Conservation (phyloP, 345 rosid species). For the Dipteronia dyeriana region DNA sequence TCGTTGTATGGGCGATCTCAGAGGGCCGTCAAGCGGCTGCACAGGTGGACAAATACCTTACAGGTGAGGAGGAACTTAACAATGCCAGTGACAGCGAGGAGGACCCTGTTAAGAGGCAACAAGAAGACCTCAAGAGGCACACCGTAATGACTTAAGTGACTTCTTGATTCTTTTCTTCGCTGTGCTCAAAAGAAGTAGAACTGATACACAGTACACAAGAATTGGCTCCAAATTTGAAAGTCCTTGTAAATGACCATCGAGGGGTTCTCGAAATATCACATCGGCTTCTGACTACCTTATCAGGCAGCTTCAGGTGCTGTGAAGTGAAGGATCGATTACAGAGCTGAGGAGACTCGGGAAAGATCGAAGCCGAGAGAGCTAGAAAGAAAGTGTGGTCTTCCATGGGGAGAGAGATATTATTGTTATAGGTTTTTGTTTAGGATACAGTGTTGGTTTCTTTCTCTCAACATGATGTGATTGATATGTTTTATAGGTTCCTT, state of each 20-base stretch:
- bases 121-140: slow-evolving; percentile 35
- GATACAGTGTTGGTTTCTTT: not conserved
- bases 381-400: not conserved
- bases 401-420: not conserved
- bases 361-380: not conserved
- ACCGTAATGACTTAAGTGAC: slow-evolving; percentile 40
- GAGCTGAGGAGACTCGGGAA: not conserved
- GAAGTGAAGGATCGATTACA: not conserved
- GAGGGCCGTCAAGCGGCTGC: slow-evolving; percentile 98
- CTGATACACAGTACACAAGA: slow-evolving; percentile 13
- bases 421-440: not conserved
- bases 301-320: not conserved
- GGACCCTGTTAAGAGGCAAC: slow-evolving; percentile 20
- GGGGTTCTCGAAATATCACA: not conserved
- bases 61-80: slow-evolving; percentile 24
- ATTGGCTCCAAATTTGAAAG: not conserved
- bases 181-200: not conserved
- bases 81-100: slow-evolving; percentile 23
- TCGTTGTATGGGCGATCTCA: slow-evolving; percentile 98
- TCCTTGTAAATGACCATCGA: not conserved
- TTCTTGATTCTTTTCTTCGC: not conserved
- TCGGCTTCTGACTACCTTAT: too few relatives aligned
- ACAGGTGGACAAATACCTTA: slow-evolving; percentile 75
- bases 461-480: not conserved
- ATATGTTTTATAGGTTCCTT: slow-evolving; percentile 20